These are phyloP conservation scores for Rhododendron molle DNA, from an alignment of 148 eudicot genomes.

Conservation along the genomic window DNA sequence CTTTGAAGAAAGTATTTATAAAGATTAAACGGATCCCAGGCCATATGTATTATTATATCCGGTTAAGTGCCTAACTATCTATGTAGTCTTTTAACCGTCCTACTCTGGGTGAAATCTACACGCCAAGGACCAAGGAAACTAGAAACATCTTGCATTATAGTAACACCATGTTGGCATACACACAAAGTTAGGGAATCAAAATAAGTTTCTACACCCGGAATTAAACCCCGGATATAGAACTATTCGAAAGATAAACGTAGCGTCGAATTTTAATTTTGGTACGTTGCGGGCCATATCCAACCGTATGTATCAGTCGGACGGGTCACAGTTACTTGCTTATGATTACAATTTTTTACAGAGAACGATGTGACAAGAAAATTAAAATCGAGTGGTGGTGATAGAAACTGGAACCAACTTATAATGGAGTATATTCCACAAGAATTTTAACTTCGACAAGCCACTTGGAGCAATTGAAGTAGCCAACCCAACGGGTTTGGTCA, in stretches of 20 bases:
- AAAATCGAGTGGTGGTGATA: background rate
- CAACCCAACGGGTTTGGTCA: background rate
- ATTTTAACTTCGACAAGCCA: background rate
- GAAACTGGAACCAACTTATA: background rate
- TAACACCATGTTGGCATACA: background rate
- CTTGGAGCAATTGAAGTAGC: background rate
- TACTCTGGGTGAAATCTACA: conserved; percentile 13
- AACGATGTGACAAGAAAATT: background rate
- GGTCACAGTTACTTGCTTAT: background rate
- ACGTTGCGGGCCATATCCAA: background rate
- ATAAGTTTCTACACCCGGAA: background rate
- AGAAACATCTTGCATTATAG: background rate
- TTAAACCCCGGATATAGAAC: background rate
- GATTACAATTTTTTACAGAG: background rate
- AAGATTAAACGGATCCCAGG: no score
- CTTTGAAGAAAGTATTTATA: no score
- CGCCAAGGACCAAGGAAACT: conserved; percentile 12
- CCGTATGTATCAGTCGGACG: background rate
- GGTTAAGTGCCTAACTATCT: background rate
- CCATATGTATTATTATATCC: no score
- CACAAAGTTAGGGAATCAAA: background rate
- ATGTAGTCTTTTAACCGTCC: background rate
- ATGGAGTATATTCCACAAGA: background rate
- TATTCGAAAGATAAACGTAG: no score
- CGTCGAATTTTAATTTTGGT: background rate